phyloP scores from a whole-genome alignment of 257 asterid species.

The Plantago elongata region DNA sequence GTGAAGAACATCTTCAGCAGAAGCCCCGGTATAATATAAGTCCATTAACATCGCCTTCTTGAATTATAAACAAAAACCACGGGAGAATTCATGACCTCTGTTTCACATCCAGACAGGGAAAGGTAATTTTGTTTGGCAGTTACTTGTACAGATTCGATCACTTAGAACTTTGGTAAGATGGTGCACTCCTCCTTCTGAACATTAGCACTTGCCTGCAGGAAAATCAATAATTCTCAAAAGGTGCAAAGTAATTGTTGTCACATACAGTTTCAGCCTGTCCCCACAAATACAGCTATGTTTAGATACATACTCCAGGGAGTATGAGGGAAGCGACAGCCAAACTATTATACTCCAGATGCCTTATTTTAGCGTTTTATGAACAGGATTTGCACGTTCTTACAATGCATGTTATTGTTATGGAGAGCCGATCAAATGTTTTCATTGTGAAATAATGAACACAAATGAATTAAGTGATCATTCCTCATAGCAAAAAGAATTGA shows the following conservation, averaged over 20 bases:
- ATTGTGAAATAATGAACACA: background rate
- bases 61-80: no score
- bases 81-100: no score
- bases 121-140: no score
- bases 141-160: no score
- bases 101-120: no score
- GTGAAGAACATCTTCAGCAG: no score
- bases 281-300: no score
- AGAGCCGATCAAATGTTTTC: background rate
- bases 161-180: constrained; percentile 55
- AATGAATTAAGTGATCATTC: background rate
- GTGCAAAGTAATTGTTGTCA: background rate
- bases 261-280: background rate
- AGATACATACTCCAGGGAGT: no score
- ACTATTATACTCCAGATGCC: no score
- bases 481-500: background rate
- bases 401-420: background rate
- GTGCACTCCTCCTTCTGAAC: constrained; percentile 57
- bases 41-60: no score
- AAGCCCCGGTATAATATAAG: no score
- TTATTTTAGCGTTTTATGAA: background rate
- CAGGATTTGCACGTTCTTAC: background rate
- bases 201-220: constrained; percentile 55
- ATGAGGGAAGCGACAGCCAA: no score
- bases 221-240: constrained; percentile 8